These are phyloP conservation scores for Sporothrix dimorphospora DNA, from an alignment of 2,329 filamentous ascomycete genomes.

Conservation along the genomic window DNA sequence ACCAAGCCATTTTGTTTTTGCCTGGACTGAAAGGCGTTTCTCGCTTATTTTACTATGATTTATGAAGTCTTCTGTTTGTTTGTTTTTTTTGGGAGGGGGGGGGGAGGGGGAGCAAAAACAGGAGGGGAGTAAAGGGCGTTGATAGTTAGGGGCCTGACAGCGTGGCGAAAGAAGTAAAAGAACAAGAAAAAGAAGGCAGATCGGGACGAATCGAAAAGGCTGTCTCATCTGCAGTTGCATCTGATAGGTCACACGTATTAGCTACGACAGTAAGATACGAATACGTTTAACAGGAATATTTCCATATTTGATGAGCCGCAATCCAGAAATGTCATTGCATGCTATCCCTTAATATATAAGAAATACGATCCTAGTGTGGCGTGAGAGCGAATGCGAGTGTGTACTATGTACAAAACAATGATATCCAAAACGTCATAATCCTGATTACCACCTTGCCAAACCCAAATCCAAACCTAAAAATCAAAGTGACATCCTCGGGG, in stretches of 20 bases:
- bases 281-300: background rate
- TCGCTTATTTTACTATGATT: background rate
- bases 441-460: slow-evolving; percentile 1
- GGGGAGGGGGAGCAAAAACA: no score
- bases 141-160: no score
- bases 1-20: background rate
- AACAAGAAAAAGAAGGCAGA: no score
- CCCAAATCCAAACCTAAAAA: background rate
- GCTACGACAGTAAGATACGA: background rate
- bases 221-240: no score
- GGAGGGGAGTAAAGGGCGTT: no score
- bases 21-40: background rate
- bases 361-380: background rate
- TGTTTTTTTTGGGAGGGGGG: no score
- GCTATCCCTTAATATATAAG: background rate
- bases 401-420: slow-evolving; percentile 11
- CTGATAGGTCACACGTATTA: no score
- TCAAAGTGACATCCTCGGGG: slow-evolving; percentile 18
- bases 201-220: no score
- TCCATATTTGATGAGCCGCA: background rate
- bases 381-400: slow-evolving; percentile 1
- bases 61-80: background rate
- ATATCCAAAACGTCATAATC: slow-evolving; percentile 1
- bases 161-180: no score
- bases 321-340: background rate